These are phyloP conservation scores for Penicillium ochrochloron DNA, from an alignment of 495 filamentous ascomycete genomes.

Conservation along the genomic window DNA sequence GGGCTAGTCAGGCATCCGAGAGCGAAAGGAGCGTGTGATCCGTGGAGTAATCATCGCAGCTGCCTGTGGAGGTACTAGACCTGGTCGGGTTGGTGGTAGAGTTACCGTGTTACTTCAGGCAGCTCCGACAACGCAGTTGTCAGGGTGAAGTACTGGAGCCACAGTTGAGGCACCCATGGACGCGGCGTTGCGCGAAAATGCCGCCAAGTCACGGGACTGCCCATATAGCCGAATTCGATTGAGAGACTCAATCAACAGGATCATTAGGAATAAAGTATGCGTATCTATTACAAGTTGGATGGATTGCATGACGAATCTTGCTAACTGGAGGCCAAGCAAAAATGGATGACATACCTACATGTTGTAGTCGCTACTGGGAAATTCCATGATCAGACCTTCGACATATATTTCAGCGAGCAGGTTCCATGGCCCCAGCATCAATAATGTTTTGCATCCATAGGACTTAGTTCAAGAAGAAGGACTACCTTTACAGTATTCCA, in stretches of 20 bases:
- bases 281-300: not conserved
- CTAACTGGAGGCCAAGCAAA: too few relatives aligned
- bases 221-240: constrained; percentile 15
- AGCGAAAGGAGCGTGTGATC: constrained; percentile 3
- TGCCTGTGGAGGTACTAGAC: constrained; percentile 7
- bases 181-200: constrained; percentile 38
- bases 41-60: constrained; percentile 19
- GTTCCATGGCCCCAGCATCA: too few relatives aligned
- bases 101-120: constrained; percentile 7
- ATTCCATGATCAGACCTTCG: too few relatives aligned
- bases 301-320: not conserved
- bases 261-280: not conserved
- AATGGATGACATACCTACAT: too few relatives aligned
- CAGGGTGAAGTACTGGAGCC: constrained; percentile 5
- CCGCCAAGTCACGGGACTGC: constrained; percentile 44
- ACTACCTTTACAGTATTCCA: too few relatives aligned
- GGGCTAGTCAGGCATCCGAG: constrained; percentile 24
- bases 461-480: too few relatives aligned
- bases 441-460: too few relatives aligned
- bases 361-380: too few relatives aligned
- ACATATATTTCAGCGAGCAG: too few relatives aligned
- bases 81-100: not conserved
- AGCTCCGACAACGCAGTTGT: constrained; percentile 10
- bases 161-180: constrained; percentile 30
- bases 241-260: not conserved